phyloP scores from a whole-genome alignment of 371 early-diverging fungal species.

The Smittium mucronatum region DNA sequence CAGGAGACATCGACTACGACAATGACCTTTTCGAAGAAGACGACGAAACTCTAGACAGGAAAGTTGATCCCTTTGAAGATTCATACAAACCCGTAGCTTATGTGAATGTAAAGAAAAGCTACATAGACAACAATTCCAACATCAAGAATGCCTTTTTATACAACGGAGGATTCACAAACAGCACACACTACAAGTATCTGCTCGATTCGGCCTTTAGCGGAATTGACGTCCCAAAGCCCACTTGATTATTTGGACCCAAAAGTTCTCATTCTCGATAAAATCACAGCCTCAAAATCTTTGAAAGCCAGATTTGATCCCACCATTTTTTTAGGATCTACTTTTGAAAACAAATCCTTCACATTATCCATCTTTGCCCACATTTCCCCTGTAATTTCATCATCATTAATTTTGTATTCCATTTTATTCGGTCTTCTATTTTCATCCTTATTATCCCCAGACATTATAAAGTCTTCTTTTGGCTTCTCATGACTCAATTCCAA shows the following conservation, averaged over 20 bases:
- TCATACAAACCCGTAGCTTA: not conserved
- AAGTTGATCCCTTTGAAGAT: not conserved
- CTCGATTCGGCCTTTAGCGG: slow-evolving; percentile 1
- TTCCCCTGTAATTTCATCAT: not conserved
- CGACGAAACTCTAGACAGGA: slow-evolving; percentile 14
- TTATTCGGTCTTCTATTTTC: too few species aligned
- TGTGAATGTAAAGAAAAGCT: not conserved
- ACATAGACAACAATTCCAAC: not conserved
- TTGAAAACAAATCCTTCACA: not conserved
- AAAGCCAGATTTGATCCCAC: not conserved
- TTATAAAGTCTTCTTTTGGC: not conserved
- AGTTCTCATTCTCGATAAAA: not conserved
- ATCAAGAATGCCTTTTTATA: not conserved
- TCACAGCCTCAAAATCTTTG: not conserved
- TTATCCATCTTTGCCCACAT: not conserved
- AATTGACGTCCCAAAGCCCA: not conserved
- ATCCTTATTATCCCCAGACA: not conserved
- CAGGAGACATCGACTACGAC: slow-evolving; percentile 13
- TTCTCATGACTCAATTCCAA: not conserved
- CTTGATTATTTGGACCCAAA: not conserved
- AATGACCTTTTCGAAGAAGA: slow-evolving; percentile 21
- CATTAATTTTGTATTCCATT: not conserved
- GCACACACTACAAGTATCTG: not conserved
- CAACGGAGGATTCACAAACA: not conserved
- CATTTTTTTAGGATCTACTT: not conserved